Evolutionary conservation across 1,284 basidiomycete species (phyloP).

Genomic region (Ganoderma sinense): DNA sequence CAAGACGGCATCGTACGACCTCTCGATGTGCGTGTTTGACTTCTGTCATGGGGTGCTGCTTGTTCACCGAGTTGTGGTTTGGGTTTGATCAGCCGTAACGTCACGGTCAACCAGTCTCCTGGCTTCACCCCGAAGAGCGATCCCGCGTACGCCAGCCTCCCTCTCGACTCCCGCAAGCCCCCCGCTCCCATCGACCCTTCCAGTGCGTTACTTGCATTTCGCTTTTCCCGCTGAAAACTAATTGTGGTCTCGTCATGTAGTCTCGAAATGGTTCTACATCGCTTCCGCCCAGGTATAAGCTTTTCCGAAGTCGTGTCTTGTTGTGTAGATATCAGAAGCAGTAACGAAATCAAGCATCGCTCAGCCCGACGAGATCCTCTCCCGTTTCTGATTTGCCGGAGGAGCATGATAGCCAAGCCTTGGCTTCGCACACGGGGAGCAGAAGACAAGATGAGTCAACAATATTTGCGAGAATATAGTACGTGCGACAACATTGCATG

Average conservation of each 20-base stretch:
- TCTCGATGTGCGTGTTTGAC: constrained; percentile 76
- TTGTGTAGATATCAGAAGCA: constrained; percentile 30
- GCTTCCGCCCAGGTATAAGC: constrained; percentile 79
- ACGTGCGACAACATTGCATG: constrained; percentile 20
- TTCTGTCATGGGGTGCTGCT: not conserved
- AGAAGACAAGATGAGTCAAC: not conserved
- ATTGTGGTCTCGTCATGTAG: constrained; percentile 45
- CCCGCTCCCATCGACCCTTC: constrained; percentile 90
- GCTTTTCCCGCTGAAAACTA: not conserved
- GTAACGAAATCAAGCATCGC: constrained; percentile 26
- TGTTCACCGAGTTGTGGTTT: not conserved
- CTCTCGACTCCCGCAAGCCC: constrained; percentile 82
- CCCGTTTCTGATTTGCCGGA: constrained; percentile 18
- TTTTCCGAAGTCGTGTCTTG: constrained; percentile 27
- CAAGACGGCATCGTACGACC: constrained; percentile 74
- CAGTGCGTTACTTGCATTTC: constrained; percentile 57
- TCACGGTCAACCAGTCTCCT: constrained; percentile 79
- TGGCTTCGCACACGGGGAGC: not conserved
- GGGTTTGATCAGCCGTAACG: constrained; percentile 61
- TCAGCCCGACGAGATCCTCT: constrained; percentile 25
- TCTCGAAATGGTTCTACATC: constrained; percentile 92
- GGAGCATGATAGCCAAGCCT: not conserved
- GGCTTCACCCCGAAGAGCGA: constrained; percentile 74
- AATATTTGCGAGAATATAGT: constrained; percentile 18
- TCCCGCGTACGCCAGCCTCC: constrained; percentile 71